Conservation (phyloP, 148 eudicot genomes). For the Polygonum maritimum region DNA sequence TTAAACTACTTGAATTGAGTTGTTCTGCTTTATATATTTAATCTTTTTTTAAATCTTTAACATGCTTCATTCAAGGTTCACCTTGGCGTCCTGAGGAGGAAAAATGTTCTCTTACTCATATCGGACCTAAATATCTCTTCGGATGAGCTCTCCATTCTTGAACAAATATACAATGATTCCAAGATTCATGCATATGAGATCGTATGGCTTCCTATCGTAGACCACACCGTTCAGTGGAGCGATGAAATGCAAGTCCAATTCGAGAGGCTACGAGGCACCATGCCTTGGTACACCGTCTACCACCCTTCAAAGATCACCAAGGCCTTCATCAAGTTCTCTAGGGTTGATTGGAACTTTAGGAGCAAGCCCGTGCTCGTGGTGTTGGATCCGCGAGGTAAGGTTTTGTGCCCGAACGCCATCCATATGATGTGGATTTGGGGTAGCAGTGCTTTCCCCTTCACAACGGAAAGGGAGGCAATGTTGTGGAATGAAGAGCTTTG, state of each 20-base stretch:
- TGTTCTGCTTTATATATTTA: neutral
- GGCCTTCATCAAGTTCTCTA: conserved; percentile 36
- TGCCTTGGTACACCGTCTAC: conserved; percentile 57
- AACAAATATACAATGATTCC: conserved; percentile 50
- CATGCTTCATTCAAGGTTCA: conserved; percentile 19
- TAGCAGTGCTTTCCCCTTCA: conserved; percentile 55
- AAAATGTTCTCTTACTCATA: conserved; percentile 55
- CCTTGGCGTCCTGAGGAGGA: conserved; percentile 42
- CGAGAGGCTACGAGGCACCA: conserved; percentile 34
- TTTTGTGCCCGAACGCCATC: conserved; percentile 52
- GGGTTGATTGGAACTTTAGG: conserved; percentile 45
- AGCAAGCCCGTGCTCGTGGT: conserved; percentile 55
- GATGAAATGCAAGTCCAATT: conserved; percentile 26
- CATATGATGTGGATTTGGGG: conserved; percentile 90
- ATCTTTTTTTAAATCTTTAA: neutral
- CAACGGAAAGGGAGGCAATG: conserved; percentile 30
- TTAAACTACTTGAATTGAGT: no score
- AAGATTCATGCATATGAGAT: conserved; percentile 38
- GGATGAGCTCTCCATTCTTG: conserved; percentile 56
- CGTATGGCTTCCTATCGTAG: conserved; percentile 54
- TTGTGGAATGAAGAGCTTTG: conserved; percentile 53
- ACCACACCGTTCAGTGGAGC: conserved; percentile 28
- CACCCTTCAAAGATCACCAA: conserved; percentile 36
- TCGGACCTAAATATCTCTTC: conserved; percentile 46
- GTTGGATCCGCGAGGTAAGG: conserved; percentile 50